Evolutionary conservation across 2,329 filamentous ascomycete genomes (phyloP), one percentile per base, ranked within the genome.

Genomic region (Cercospora sesami): DNA sequence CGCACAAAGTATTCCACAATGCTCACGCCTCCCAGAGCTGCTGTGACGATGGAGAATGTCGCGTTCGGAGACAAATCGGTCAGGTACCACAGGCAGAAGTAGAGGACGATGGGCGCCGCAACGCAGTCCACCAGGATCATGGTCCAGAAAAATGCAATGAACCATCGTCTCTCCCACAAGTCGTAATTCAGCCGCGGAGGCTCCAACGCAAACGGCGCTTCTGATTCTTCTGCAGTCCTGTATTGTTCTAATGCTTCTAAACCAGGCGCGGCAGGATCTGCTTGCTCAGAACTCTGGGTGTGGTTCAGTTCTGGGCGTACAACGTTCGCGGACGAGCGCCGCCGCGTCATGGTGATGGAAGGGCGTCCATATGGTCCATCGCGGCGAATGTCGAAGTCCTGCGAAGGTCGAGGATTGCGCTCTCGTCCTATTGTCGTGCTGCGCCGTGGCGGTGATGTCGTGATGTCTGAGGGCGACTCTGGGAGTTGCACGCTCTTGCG

Each of bases 41-140:
- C 84, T 0, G 85, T 86, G 71, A 85, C 85, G 71, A 86, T 86
- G 69, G 81, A 83, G 77, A 86, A 86, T 72, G 85, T 78, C 39
- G 82, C 80, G 61, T 85, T 85, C 55, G 82, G 81, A 0, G 81
- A 82, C 33, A 89, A 75, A 28, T 71, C 61, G 9, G 86, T 85
- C 69, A 81, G 82, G 70, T 88, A 88, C 85, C 85, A 88, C 42
- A 89, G 79, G 60, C 83, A 81, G 79, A 86, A 89, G 78, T 89
- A 89, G 2, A 89, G 80, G 3, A 81, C 83, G 67, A 89, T 81
- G 18, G 87, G 87, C 78, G 87, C 85, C 66, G 80, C 83, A 68
- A 87, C 80, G 61, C 84, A 86, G 78, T 89, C 87, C 67, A 89
- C 73, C 23, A 89, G 75, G 65, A 89, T 86, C 48, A 89, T 75